Evolutionary conservation across 257 asterid genomes (phyloP), one percentile per base, ranked within the genome.

Genomic region (Verbena officinalis): DNA sequence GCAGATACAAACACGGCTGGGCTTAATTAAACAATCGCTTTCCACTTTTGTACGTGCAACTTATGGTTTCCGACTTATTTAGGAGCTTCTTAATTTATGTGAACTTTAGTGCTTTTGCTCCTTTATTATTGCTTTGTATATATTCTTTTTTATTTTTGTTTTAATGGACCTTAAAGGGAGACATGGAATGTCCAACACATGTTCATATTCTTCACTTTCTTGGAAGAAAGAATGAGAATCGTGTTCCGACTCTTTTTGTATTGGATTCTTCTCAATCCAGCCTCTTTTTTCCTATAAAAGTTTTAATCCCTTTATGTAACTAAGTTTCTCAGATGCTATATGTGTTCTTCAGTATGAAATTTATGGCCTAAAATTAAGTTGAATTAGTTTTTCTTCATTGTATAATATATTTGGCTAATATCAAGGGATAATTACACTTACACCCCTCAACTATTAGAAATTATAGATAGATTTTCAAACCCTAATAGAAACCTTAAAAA

Each of bases 1-100:
- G 74, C 44, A 72, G 78, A 21, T 81, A 86, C 81, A 91, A 89
- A 51, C 77, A 51, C 49, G 95, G 96, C 0, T 84, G 92, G 87
- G 62, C 72, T 33, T 81, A 65, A 52, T 43, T 12, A 7, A 30
- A 11, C 27, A n/a, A n/a, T 8, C 39, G 2, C 14, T 44, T 63
- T 13, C 64, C 42, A 44, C 58, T 67, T 58, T 58, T 31, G 44
- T n/a, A n/a, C n/a, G n/a, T 46, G 40, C 20, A 38, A 17, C 12
- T 59, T 51, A 7, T 69, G 69, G 48, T 55, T 42, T 57, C 48
- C 36, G 34, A 23, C 38, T 48, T 22, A 48, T 24, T 48, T 34
- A 22, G 6, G 8, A 11, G 21, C 53, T 22, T 46, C 4, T 14
- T 59, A n/a, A n/a, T 48, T 53, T 16, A 42, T 71, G 11, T 8